Evolutionary conservation across 1,284 basidiomycete genomes (phyloP).

Genomic region (Leucoagaricus sp.): DNA sequence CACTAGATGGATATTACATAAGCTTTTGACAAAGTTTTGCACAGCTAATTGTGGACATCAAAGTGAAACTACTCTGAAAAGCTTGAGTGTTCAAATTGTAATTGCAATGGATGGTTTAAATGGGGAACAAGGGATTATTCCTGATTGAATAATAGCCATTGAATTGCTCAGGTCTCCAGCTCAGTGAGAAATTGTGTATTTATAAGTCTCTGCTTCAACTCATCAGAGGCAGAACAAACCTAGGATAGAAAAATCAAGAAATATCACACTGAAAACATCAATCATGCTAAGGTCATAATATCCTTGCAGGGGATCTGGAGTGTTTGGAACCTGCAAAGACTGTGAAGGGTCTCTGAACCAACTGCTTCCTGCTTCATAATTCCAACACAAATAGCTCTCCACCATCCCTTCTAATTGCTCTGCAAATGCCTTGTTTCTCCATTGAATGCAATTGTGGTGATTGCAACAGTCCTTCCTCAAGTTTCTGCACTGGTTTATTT

Average conservation of each 20-base stretch:
- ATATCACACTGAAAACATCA: background rate
- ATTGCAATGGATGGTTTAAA: background rate
- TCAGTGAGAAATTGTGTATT: background rate
- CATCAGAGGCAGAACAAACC: background rate
- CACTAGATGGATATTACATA: background rate
- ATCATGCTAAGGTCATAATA: background rate
- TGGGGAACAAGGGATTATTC: background rate
- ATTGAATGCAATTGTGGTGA: background rate
- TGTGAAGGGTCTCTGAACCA: background rate
- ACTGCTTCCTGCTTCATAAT: background rate
- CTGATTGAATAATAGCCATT: background rate
- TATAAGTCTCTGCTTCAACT: background rate
- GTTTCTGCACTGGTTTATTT: background rate
- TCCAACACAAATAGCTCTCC: background rate
- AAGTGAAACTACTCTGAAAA: background rate
- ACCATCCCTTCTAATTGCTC: background rate
- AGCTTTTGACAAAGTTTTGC: conserved; percentile 8
- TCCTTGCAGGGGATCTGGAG: background rate
- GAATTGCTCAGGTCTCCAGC: background rate
- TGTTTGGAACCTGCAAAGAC: too few species aligned
- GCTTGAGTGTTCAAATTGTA: background rate
- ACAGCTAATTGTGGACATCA: conserved; percentile 10
- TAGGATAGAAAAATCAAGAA: too few species aligned
- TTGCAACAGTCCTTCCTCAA: background rate
- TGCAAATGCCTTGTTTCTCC: background rate